These are phyloP conservation scores for Artemisia annua DNA, from an alignment of 129 eudicot species.

Conservation along the genomic window DNA sequence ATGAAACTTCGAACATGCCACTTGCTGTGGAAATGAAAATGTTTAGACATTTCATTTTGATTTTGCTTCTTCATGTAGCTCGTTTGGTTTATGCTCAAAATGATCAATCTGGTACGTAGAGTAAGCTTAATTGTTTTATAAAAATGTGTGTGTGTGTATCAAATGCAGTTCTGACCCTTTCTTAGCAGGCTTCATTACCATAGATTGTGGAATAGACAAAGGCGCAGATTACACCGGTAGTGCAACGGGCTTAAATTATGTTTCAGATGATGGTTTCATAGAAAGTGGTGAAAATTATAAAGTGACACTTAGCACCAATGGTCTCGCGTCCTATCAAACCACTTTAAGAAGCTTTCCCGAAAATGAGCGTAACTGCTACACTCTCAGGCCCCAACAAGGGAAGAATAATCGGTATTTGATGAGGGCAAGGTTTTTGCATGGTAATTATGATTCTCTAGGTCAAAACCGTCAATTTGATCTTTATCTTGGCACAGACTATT, in stretches of 20 bases:
- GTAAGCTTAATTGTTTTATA: neutral
- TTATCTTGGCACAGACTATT: slow-evolving; percentile 37
- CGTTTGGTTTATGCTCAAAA: slow-evolving; percentile 13
- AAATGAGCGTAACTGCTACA: slow-evolving; percentile 44
- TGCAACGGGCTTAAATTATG: neutral
- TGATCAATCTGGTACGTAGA: slow-evolving; percentile 16
- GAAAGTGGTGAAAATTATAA: neutral
- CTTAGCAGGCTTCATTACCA: slow-evolving; percentile 43
- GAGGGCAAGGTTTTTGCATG: slow-evolving; percentile 36
- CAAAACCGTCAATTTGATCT: slow-evolving; percentile 34
- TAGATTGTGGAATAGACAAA: slow-evolving; percentile 44
- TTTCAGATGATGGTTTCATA: slow-evolving; percentile 3
- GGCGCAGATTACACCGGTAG: neutral
- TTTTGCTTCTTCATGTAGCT: slow-evolving; percentile 16
- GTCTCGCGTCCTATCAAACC: neutral
- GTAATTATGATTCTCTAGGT: slow-evolving; percentile 38
- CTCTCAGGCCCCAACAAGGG: slow-evolving; percentile 31
- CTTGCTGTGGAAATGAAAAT: neutral
- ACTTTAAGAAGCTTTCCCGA: slow-evolving; percentile 43
- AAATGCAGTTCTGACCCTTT: neutral
- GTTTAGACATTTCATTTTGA: neutral
- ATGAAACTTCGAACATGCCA: neutral
- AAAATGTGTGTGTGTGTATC: neutral
- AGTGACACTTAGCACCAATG: neutral
- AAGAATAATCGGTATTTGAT: slow-evolving; percentile 32